Evolutionary conservation across 2,329 filamentous ascomycete genomes (phyloP).

Genomic region (Colletotrichum zoysiae): DNA sequence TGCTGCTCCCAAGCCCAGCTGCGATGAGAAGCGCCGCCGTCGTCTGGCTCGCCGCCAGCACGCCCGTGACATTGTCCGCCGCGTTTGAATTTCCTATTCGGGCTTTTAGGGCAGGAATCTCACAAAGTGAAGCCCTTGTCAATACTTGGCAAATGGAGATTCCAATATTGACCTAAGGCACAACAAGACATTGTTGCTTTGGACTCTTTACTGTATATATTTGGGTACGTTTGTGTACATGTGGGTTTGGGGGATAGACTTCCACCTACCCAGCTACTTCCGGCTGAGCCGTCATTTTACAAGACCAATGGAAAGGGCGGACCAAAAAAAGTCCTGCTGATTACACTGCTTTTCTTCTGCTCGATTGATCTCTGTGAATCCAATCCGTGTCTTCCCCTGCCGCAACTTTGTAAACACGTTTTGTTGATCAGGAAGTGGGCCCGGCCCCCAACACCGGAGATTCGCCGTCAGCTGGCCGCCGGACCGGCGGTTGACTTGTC

Average conservation of each 20-base stretch:
- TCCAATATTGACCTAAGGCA: constrained; percentile 1
- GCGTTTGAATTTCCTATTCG: constrained; percentile 5
- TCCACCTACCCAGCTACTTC: not conserved
- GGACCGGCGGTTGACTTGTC: not conserved
- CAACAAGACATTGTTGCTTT: constrained; percentile 29
- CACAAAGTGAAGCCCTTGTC: not conserved
- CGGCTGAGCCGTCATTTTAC: constrained; percentile 35
- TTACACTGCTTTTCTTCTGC: not conserved
- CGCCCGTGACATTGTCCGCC: constrained; percentile 36
- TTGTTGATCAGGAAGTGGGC: not conserved
- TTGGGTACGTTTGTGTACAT: constrained; percentile 33
- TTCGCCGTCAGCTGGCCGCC: not conserved
- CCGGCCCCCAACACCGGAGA: not conserved
- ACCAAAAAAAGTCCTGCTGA: constrained; percentile 24
- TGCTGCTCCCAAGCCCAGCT: constrained; percentile 18
- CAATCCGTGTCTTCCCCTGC: not conserved
- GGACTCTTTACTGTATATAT: constrained; percentile 39
- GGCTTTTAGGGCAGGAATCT: not conserved
- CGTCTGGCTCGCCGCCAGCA: constrained; percentile 42
- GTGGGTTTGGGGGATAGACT: constrained; percentile 24
- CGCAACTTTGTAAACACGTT: not conserved
- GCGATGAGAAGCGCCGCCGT: constrained; percentile 41
- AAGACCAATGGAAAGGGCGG: constrained; percentile 37
- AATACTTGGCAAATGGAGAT: too few relatives aligned
- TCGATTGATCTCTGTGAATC: not conserved